Base-by-base conservation (phyloP, 805 yeast species). In the Ogataea pini region DNA sequence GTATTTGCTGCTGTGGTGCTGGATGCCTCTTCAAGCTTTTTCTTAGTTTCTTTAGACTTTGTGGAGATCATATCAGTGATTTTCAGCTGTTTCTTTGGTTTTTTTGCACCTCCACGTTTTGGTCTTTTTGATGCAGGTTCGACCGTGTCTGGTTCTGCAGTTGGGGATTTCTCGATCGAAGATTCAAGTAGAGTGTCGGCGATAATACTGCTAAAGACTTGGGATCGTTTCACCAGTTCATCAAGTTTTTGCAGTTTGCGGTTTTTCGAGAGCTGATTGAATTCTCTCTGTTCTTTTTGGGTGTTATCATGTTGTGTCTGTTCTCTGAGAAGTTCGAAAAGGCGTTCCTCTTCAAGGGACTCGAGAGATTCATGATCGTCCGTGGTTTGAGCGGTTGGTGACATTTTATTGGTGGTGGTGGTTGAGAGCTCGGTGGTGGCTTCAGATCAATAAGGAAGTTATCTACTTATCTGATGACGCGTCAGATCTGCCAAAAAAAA, bases 161-260 rank as follows among this genome's bases (percentile, higher is more conserved):
- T 48, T 0, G 57, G n/a, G n/a, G n/a, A n/a, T n/a, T n/a, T 55
- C 17, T 42, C 40, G 47, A 76, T 57, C n/a, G 77, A 61, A 39
- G 76, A 71, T 51, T 79, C 79, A 36, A 85, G 60, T 37, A 92
- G 75, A 9, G 91, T 84, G 44, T 89, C 91, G 3, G 96, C 82
- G 36, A 92, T 87, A 55, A 92, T 89, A 52, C 84, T 80, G 1
- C 97, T 86, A 67, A 89, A 92, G 1, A 91, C 79, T 62, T 89
- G 91, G 14, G 97, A 88, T 61, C 88, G 85, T 58, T 86, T 85
- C n/a, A 92, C 89, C 53, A 92, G 73, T 31, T 80, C 82, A 49
- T 87, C 79, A 46, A 92, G 70, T 46, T 89, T 76, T 46, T 78
- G 76, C 37, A 89, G 69, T 59, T 89, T 88, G 38, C 72, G 69